Conservation (phyloP, 176 grass and related monocot species). For the Canna indica region DNA sequence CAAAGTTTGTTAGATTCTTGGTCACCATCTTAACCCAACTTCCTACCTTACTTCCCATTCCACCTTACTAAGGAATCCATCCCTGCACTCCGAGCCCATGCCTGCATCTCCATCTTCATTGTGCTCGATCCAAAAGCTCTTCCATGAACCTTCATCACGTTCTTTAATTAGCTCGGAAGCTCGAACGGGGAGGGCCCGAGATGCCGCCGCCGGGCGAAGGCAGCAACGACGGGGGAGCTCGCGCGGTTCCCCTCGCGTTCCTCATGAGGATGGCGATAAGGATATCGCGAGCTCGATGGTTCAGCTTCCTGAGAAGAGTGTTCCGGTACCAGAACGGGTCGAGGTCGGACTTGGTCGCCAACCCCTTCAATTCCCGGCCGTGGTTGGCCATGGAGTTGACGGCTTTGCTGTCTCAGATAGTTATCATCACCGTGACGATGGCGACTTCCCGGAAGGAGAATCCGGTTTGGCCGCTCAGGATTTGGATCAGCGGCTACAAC, state of each 20-base stretch:
- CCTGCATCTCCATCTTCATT: background rate
- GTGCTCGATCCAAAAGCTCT: too few relatives aligned
- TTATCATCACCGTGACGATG: constrained; percentile 36
- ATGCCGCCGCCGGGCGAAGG: constrained; percentile 14
- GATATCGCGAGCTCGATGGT: constrained; percentile 79
- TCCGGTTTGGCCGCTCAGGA: constrained; percentile 71
- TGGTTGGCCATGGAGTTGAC: constrained; percentile 72
- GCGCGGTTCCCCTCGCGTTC: constrained; percentile 16
- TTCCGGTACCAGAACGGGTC: constrained; percentile 96
- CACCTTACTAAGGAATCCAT: constrained; percentile 14
- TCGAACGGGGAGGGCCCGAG: too few relatives aligned
- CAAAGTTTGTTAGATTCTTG: constrained; percentile 91
- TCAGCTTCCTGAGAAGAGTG: constrained; percentile 76
- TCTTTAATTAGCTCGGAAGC: too few relatives aligned
- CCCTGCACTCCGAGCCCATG: background rate
- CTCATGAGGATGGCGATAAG: constrained; percentile 47
- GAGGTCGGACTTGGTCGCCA: constrained; percentile 74
- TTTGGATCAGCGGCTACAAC: constrained; percentile 86
- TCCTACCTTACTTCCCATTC: constrained; percentile 4
- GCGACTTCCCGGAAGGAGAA: constrained; percentile 40
- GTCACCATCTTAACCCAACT: constrained; percentile 10
- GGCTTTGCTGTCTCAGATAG: constrained; percentile 47
- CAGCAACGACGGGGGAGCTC: constrained; percentile 1
- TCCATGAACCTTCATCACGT: too few relatives aligned
- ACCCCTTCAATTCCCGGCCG: constrained; percentile 72